A percentile compares a stretch with the other conserved stretches of the same genome.
Conservation (phyloP, 495 filamentous ascomycete species). For the Oleoguttula mirabilis region DNA sequence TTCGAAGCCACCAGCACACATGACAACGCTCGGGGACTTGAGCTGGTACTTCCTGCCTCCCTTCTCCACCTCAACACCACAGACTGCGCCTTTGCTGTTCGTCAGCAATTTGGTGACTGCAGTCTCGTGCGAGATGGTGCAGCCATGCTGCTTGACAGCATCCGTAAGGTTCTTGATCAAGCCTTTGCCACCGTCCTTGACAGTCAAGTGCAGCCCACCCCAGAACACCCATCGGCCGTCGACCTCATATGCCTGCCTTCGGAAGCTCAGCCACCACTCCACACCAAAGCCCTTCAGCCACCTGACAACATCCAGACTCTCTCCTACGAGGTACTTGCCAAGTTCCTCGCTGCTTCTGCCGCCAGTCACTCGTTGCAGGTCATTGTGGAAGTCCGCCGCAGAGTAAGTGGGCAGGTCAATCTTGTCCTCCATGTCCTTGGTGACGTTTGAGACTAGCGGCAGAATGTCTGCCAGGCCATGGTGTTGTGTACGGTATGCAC, state of each 20-base stretch:
- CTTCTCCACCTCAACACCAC: constrained; percentile 28
- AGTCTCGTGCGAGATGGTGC: constrained; percentile 35
- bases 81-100: constrained; percentile 29
- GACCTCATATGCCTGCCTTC: constrained; percentile 48
- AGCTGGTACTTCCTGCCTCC: constrained; percentile 25
- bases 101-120: constrained; percentile 33
- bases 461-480: constrained; percentile 37
- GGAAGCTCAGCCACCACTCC: constrained; percentile 46
- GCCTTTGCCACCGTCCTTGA: constrained; percentile 46
- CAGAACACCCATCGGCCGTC: constrained; percentile 47
- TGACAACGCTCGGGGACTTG: constrained; percentile 34
- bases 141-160: constrained; percentile 32
- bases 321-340: constrained; percentile 34
- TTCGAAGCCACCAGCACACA: constrained; percentile 52
- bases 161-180: constrained; percentile 37
- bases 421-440: constrained; percentile 22
- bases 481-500: constrained; percentile 41
- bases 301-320: constrained; percentile 36
- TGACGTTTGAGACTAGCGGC: constrained; percentile 38
- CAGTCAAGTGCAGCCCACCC: constrained; percentile 47
- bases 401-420: constrained; percentile 40
- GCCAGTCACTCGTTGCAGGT: constrained; percentile 40
- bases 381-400: constrained; percentile 33
- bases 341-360: constrained; percentile 37
- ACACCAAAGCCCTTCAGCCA: constrained; percentile 45